These are phyloP conservation scores for Penstemon eatonii DNA, from an alignment of 257 asterid genomes.

Conservation along the genomic window DNA sequence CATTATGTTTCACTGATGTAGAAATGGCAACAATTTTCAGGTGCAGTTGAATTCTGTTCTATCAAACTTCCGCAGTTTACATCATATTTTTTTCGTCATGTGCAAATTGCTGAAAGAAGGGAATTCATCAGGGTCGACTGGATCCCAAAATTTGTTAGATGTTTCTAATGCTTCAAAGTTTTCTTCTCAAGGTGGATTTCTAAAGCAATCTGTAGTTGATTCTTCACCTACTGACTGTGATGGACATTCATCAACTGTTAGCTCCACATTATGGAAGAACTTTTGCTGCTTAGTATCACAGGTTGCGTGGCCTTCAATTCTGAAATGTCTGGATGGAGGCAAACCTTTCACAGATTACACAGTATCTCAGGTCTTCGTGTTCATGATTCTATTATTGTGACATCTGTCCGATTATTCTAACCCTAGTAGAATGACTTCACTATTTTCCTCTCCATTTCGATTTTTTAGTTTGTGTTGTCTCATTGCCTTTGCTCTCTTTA, in stretches of 20 bases:
- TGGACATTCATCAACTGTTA: slow-evolving; percentile 38
- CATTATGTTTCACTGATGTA: slow-evolving; percentile 25
- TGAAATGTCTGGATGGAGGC: slow-evolving; percentile 84
- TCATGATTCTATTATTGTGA: slow-evolving; percentile 23
- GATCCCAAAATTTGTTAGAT: slow-evolving; percentile 37
- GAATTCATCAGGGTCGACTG: slow-evolving; percentile 38
- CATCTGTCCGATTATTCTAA: slow-evolving; percentile 5
- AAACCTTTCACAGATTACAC: slow-evolving; percentile 65
- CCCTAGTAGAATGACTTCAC: too few species aligned
- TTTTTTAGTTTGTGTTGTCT: slow-evolving; percentile 9
- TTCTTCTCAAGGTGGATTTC: slow-evolving; percentile 81
- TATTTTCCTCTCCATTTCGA: slow-evolving; percentile 18
- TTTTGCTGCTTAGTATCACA: slow-evolving; percentile 70
- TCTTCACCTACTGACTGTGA: slow-evolving; percentile 40
- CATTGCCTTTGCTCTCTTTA: slow-evolving; percentile 11
- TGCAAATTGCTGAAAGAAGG: slow-evolving; percentile 91
- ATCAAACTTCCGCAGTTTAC: slow-evolving; percentile 68
- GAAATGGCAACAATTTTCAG: slow-evolving; percentile 45
- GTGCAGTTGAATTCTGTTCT: slow-evolving; percentile 74
- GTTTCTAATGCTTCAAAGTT: slow-evolving; percentile 41
- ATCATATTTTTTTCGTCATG: slow-evolving; percentile 85
- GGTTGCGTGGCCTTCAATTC: slow-evolving; percentile 69
- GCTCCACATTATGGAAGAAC: slow-evolving; percentile 57
- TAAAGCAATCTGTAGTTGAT: slow-evolving; percentile 58
- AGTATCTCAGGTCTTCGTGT: slow-evolving; percentile 73